Percentiles rank a stretch among this genome's conserved stretches.
Evolutionary conservation across 2,329 filamentous ascomycete species (phyloP).

Genomic region (Cytospora piceae): DNA sequence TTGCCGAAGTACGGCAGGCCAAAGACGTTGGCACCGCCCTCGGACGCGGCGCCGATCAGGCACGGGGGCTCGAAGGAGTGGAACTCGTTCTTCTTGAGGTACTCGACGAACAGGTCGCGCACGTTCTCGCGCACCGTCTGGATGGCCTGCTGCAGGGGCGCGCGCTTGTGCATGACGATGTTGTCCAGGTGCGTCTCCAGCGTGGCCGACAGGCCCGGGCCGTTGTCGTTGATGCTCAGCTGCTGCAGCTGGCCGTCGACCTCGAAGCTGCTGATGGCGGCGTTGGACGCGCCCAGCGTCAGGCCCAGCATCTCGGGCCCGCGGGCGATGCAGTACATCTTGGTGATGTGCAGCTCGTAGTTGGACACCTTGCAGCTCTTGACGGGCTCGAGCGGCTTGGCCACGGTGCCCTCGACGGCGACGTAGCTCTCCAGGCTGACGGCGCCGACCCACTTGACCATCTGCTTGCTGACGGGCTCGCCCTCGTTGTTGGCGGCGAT

Average conservation of each 20-base stretch:
- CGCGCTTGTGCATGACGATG: constrained; percentile 88
- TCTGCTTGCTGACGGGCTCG: constrained; percentile 72
- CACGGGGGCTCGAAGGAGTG: constrained; percentile 87
- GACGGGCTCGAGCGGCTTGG: constrained; percentile 83
- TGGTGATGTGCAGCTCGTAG: constrained; percentile 86
- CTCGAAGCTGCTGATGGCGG: constrained; percentile 62
- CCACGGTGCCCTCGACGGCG: constrained; percentile 76
- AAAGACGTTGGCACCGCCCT: constrained; percentile 93
- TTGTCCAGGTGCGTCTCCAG: constrained; percentile 89
- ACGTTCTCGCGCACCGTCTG: constrained; percentile 41
- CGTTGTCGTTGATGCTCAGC: constrained; percentile 42
- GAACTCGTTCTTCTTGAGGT: constrained; percentile 75
- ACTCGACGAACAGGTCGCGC: constrained; percentile 52
- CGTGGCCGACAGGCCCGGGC: constrained; percentile 67
- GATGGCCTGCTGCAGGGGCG: constrained; percentile 88
- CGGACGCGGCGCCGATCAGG: constrained; percentile 85
- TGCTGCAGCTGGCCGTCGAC: constrained; percentile 53
- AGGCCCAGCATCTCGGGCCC: constrained; percentile 62
- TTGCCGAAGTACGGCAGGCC: constrained; percentile 86
- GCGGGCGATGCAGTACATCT: constrained; percentile 76
- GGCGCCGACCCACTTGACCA: constrained; percentile 88
- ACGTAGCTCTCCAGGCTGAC: constrained; percentile 83
- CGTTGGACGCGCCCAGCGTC: constrained; percentile 59
- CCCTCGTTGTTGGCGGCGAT: constrained; percentile 68
- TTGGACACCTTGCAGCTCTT: constrained; percentile 82